These are phyloP conservation scores for Calocybe gambosa DNA, from an alignment of 1,284 basidiomycete genomes.

Conservation along the genomic window DNA sequence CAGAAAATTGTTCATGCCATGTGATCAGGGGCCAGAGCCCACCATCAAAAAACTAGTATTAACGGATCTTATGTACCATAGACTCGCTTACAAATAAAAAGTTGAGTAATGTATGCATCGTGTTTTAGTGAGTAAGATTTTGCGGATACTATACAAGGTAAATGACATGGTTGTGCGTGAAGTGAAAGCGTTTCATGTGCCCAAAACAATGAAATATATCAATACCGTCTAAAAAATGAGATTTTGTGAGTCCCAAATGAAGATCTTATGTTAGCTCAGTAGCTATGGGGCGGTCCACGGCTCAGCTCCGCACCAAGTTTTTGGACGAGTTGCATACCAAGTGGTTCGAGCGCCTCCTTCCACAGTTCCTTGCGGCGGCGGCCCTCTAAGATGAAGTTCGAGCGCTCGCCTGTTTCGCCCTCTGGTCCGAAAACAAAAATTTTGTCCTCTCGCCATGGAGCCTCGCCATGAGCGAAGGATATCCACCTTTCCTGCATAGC, in stretches of 20 bases:
- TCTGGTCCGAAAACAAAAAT: constrained; percentile 73
- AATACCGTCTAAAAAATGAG: neutral
- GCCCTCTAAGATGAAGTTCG: constrained; percentile 47
- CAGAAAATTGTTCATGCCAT: too few species aligned
- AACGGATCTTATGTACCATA: too few species aligned
- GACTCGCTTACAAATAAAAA: too few species aligned
- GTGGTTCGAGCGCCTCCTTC: constrained; percentile 58
- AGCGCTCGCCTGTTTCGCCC: constrained; percentile 60
- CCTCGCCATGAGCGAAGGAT: constrained; percentile 63
- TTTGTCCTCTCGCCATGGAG: constrained; percentile 60
- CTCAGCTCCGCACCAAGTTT: constrained; percentile 68
- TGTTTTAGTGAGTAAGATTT: neutral
- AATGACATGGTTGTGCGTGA: neutral
- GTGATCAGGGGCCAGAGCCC: too few species aligned
- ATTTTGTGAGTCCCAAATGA: neutral
- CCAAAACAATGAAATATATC: neutral
- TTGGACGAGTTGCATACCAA: constrained; percentile 59
- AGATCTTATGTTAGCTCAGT: neutral
- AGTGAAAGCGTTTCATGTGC: neutral
- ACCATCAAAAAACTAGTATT: too few species aligned
- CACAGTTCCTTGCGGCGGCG: constrained; percentile 44
- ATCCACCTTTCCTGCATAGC: constrained; percentile 68
- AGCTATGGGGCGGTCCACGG: constrained; percentile 47
- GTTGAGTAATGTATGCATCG: neutral
- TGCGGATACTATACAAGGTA: neutral